Percentiles rank a stretch among this genome's conserved stretches.
Conservation (phyloP, 805 yeast species). For the Wickerhamiella lipophila region DNA sequence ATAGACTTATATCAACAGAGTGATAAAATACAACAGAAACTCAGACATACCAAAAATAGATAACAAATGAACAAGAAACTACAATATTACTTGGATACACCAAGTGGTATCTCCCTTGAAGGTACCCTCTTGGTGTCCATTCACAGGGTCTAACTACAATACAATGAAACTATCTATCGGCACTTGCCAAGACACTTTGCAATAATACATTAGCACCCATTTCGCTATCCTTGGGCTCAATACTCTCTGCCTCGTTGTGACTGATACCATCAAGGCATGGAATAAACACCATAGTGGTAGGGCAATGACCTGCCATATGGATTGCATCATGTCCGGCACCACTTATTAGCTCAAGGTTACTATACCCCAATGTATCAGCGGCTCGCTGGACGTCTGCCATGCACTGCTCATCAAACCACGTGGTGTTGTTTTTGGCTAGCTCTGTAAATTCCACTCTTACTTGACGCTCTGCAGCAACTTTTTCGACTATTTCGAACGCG, state of each 20-base stretch:
- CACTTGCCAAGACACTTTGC: neutral
- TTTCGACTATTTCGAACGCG: constrained; percentile 27
- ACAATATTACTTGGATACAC: too few relatives aligned
- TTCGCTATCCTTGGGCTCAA: constrained; percentile 5
- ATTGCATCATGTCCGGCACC: constrained; percentile 74
- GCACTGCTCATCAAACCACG: constrained; percentile 42
- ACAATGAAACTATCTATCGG: neutral
- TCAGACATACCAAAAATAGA: too few relatives aligned
- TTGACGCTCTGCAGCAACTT: constrained; percentile 25
- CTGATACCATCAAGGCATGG: constrained; percentile 51
- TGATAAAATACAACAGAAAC: too few relatives aligned
- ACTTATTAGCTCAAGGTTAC: constrained; percentile 26
- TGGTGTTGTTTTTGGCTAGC: constrained; percentile 41
- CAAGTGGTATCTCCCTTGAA: too few relatives aligned
- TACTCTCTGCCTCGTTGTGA: constrained; percentile 6
- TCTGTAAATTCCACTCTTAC: constrained; percentile 24
- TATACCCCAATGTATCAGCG: constrained; percentile 28
- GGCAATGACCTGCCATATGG: constrained; percentile 41
- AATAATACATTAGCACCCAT: constrained; percentile 3
- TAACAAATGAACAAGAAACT: too few relatives aligned
- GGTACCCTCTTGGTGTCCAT: too few relatives aligned
- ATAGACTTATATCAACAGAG: too few relatives aligned
- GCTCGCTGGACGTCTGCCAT: constrained; percentile 40
- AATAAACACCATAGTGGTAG: constrained; percentile 64
- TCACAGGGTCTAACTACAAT: too few relatives aligned